These are phyloP conservation scores for Osmozyma mogii DNA, from an alignment of 805 yeast species.

Conservation along the genomic window DNA sequence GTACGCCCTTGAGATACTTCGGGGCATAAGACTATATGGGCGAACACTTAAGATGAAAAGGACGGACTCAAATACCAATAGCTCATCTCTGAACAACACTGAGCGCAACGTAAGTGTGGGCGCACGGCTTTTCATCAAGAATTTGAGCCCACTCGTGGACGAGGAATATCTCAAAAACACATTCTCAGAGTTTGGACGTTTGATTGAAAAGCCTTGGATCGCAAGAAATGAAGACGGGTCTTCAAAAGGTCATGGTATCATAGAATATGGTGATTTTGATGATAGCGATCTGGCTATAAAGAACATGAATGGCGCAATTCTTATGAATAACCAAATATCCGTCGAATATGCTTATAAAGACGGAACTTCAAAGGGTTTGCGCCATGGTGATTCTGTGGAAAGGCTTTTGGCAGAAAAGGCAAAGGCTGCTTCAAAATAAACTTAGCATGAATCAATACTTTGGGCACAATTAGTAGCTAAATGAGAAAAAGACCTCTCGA, in stretches of 20 bases:
- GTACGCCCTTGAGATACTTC: constrained; percentile 54
- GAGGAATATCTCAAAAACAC: constrained; percentile 47
- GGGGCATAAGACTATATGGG: constrained; percentile 55
- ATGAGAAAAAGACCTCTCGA: too few species aligned
- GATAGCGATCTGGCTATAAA: constrained; percentile 65
- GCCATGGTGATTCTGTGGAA: constrained; percentile 78
- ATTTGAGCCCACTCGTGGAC: constrained; percentile 61
- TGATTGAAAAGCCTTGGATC: constrained; percentile 44
- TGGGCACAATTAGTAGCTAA: too few species aligned
- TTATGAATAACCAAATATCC: constrained; percentile 57
- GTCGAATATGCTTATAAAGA: constrained; percentile 70
- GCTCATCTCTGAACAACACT: constrained; percentile 2
- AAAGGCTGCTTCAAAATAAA: too few species aligned
- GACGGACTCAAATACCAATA: constrained; percentile 26
- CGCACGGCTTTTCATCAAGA: constrained; percentile 47
- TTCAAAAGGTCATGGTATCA: constrained; percentile 58
- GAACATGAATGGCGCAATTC: constrained; percentile 56
- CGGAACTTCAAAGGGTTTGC: constrained; percentile 36
- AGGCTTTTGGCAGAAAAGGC: constrained; percentile 64
- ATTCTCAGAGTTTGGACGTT: constrained; percentile 61
- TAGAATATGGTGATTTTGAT: constrained; percentile 57
- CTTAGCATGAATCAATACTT: too few species aligned
- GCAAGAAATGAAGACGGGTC: constrained; percentile 41
- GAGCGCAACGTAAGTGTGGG: constrained; percentile 29
- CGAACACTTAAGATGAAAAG: constrained; percentile 52